phyloP scores from a whole-genome alignment of 164 flowering plant species.

The Nymphaea colorata region DNA sequence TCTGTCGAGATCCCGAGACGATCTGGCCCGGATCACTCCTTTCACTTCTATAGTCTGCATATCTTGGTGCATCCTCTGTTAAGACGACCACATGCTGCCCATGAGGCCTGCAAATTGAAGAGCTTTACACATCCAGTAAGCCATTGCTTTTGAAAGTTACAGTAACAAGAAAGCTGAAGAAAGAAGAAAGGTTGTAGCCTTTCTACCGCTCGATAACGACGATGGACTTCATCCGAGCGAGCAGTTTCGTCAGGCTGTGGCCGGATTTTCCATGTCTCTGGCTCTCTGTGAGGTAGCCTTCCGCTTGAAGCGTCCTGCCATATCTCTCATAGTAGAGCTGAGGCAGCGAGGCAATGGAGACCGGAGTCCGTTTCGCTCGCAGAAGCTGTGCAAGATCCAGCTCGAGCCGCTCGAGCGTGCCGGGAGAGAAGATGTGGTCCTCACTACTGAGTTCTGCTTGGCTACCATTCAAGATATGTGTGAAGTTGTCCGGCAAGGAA shows the following conservation, averaged over 20 bases:
- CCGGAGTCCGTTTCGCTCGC: slow-evolving; percentile 49
- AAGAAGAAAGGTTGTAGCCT: not conserved
- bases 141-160: not conserved
- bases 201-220: not conserved
- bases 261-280: slow-evolving; percentile 93
- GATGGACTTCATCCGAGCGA: slow-evolving; percentile 52
- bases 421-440: slow-evolving; percentile 40
- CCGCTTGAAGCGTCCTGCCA: slow-evolving; percentile 68
- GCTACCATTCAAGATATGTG: slow-evolving; percentile 21
- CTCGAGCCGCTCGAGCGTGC: slow-evolving; percentile 68
- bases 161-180: not conserved
- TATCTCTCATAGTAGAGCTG: slow-evolving; percentile 66
- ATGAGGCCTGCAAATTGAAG: slow-evolving; percentile 55
- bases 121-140: not conserved
- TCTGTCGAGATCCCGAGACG: slow-evolving; percentile 72
- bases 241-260: slow-evolving; percentile 75
- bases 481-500: slow-evolving; percentile 24
- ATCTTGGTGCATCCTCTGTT: slow-evolving; percentile 67
- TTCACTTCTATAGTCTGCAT: slow-evolving; percentile 40
- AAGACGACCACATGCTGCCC: slow-evolving; percentile 81
- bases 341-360: slow-evolving; percentile 84
- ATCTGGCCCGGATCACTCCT: slow-evolving; percentile 58
- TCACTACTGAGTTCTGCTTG: slow-evolving; percentile 26
- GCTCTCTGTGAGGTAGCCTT: slow-evolving; percentile 87
- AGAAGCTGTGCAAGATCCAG: slow-evolving; percentile 60